These are phyloP conservation scores for Echites panduratus DNA, from an alignment of 257 asterid genomes.

Conservation along the genomic window DNA sequence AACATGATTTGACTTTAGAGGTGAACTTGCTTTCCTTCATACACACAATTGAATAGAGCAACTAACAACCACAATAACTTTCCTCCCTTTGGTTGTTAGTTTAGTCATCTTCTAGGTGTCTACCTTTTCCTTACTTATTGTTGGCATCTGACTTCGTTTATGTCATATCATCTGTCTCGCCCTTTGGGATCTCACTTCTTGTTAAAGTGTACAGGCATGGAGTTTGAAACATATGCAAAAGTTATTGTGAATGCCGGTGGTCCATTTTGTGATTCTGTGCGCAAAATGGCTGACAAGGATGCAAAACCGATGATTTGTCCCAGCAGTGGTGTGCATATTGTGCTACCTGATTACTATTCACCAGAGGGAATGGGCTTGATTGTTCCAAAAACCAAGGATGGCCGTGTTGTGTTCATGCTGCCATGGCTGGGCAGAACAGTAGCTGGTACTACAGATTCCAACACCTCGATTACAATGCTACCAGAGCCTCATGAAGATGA, in stretches of 20 bases:
- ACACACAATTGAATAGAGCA: background rate
- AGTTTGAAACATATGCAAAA: slow-evolving; percentile 90
- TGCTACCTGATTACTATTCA: slow-evolving; percentile 97
- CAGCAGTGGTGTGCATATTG: slow-evolving; percentile 95
- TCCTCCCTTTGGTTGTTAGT: too few relatives aligned
- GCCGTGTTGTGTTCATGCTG: slow-evolving; percentile 96
- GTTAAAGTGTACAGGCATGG: slow-evolving; percentile 63
- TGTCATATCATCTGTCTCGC: background rate
- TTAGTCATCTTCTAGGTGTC: background rate
- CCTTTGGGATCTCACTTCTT: slow-evolving; percentile 25
- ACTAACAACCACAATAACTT: background rate
- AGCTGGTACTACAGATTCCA: slow-evolving; percentile 98
- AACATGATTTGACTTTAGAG: background rate
- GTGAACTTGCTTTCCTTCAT: background rate
- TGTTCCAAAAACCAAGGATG: slow-evolving; percentile 99
- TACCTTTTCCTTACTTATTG: background rate
- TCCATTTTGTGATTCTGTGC: slow-evolving; percentile 92
- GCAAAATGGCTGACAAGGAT: slow-evolving; percentile 74
- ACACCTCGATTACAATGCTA: slow-evolving; percentile 76
- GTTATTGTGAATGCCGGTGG: slow-evolving; percentile 93
- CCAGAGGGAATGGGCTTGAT: slow-evolving; percentile 99
- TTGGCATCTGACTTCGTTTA: background rate
- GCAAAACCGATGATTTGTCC: slow-evolving; percentile 82
- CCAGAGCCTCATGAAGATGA: slow-evolving; percentile 98
- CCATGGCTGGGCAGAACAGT: slow-evolving; percentile 99